These are phyloP conservation scores for Fusarium musae DNA, from an alignment of 2,329 filamentous ascomycete species.

Conservation along the genomic window DNA sequence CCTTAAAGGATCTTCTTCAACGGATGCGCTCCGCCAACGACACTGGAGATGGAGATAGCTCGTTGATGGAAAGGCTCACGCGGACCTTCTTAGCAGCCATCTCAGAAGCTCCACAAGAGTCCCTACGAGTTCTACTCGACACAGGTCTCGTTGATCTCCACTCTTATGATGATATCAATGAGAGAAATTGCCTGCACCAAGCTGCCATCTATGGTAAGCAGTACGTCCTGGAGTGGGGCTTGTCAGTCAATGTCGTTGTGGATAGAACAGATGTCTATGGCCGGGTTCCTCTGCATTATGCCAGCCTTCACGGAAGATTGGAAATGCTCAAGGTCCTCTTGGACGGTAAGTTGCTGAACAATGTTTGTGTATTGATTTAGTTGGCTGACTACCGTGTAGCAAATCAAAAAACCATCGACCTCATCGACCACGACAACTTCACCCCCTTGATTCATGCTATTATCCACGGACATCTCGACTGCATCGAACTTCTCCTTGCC, in stretches of 20 bases:
- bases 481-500: slow-evolving; percentile 80
- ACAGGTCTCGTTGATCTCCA: slow-evolving; percentile 89
- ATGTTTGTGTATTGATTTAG: neutral
- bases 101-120: slow-evolving; percentile 81
- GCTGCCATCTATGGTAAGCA: slow-evolving; percentile 92
- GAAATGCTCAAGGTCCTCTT: slow-evolving; percentile 84
- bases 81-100: slow-evolving; percentile 91
- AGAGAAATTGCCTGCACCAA: slow-evolving; percentile 95
- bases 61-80: slow-evolving; percentile 80
- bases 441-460: slow-evolving; percentile 96
- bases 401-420: slow-evolving; percentile 80
- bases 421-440: slow-evolving; percentile 96
- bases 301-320: slow-evolving; percentile 91
- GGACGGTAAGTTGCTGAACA: slow-evolving; percentile 57
- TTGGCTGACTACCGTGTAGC: slow-evolving; percentile 54
- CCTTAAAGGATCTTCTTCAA: slow-evolving; percentile 82
- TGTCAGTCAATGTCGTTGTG: slow-evolving; percentile 80
- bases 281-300: slow-evolving; percentile 92
- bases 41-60: slow-evolving; percentile 66
- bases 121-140: slow-evolving; percentile 79
- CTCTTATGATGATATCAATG: slow-evolving; percentile 97
- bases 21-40: slow-evolving; percentile 70
- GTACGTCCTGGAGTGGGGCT: slow-evolving; percentile 79
- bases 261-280: slow-evolving; percentile 92
- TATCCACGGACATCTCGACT: slow-evolving; percentile 84